Evolutionary conservation across 2,329 filamentous ascomycete genomes (phyloP), one percentile per base, ranked within the genome.

Genomic region (Penicillium psychrosexuale): DNA sequence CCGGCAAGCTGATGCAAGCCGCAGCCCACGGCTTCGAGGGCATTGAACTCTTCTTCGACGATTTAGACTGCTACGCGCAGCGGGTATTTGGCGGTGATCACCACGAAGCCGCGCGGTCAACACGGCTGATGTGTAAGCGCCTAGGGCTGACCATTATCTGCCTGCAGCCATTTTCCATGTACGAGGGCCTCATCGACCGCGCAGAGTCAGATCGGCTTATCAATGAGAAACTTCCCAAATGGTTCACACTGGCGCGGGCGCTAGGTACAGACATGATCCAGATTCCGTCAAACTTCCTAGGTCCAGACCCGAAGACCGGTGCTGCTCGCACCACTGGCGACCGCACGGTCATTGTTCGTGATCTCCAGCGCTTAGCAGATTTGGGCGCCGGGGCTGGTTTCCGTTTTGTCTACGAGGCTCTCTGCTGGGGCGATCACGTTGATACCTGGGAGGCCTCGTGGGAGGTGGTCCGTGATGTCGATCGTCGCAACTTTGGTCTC

Each of bases 151-250:
- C 61, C 30, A 71, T 76, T 44, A 64, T 76, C 61, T 86, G 84
- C 58, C 79, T 92, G 0, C 89, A 91, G 66, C 90, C 90, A 0
- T 92, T 93, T 69, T 82, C 83, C 75, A 84, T 90, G 73, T 91
- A 88, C 72, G 90, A 92, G 61, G 90, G 89, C 1, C 78, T 91
- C 0, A 57, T 85, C 6, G 84, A 91, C 70, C 78, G 87, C 9
- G 63, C 72, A 15, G 77, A 82, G 55, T 86, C 89, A 64, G 72
- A 73, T 1, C 71, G 77, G 27, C 78, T 84, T 4, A 72, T 91
- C 30, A 76, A 82, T 17, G 82, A 90, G 61, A 71, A 71, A 38
- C 79, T 93, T 22, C 75, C 80, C 11, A 76, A 87, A 22, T 93
- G 89, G 89, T 85, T 92, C 61, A 68, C 80, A 38, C 75, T 94